phyloP scores from a whole-genome alignment of 495 filamentous ascomycete species.

The Penicillium argentinense region DNA sequence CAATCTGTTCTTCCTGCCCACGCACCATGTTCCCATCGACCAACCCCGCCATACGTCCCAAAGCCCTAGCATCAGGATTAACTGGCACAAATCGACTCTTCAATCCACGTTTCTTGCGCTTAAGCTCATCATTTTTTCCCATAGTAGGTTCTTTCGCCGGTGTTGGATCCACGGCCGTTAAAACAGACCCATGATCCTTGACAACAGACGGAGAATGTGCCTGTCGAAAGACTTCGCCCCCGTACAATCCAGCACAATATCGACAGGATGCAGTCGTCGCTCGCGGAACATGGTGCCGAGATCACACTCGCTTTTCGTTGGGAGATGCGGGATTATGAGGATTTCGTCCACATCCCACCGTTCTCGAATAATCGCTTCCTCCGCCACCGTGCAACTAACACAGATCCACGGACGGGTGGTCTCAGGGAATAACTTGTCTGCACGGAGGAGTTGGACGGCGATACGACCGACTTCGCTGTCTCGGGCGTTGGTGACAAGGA shows the following conservation, averaged over 20 bases:
- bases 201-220: conserved; percentile 35
- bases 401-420: conserved; percentile 39
- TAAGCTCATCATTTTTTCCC: conserved; percentile 15
- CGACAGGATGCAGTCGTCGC: conserved; percentile 34
- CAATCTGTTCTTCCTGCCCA: conserved; percentile 30
- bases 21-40: conserved; percentile 34
- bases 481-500: conserved; percentile 40
- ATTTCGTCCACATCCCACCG: conserved; percentile 34
- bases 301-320: conserved; percentile 25
- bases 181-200: conserved; percentile 33
- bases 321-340: conserved; percentile 27
- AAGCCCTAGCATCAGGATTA: conserved; percentile 33
- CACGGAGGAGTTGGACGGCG: conserved; percentile 37
- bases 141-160: conserved; percentile 17
- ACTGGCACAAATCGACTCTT: conserved; percentile 39
- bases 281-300: conserved; percentile 32
- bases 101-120: conserved; percentile 25
- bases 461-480: conserved; percentile 39
- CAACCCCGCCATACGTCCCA: conserved; percentile 32
- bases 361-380: conserved; percentile 23
- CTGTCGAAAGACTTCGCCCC: conserved; percentile 34
- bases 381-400: conserved; percentile 34
- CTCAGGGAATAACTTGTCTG: conserved; percentile 31
- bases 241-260: conserved; percentile 42
- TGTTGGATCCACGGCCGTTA: conserved; percentile 37